phyloP scores from a whole-genome alignment of 2,329 filamentous ascomycete genomes.

The Talaromyces sp. region DNA sequence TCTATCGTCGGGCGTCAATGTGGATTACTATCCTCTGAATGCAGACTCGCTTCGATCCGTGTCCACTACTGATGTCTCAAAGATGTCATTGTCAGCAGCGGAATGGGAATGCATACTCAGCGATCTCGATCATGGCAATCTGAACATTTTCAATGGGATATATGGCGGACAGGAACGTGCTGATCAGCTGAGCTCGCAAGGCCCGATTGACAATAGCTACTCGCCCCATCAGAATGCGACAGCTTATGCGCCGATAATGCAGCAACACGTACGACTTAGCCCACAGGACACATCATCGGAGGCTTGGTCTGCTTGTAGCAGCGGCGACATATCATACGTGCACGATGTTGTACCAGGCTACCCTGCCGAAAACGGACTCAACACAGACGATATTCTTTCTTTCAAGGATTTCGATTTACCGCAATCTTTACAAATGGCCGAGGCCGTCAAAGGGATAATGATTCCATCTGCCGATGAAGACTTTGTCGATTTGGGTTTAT shows the following conservation, averaged over 20 bases:
- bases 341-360: slow-evolving; percentile 55
- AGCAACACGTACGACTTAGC: slow-evolving; percentile 15
- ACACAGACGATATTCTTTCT: not conserved
- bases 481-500: slow-evolving; percentile 31
- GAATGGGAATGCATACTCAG: slow-evolving; percentile 83
- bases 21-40: slow-evolving; percentile 56
- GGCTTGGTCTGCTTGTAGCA: slow-evolving; percentile 38
- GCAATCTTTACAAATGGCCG: slow-evolving; percentile 30
- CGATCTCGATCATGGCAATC: slow-evolving; percentile 72
- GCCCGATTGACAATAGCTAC: slow-evolving; percentile 25
- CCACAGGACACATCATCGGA: slow-evolving; percentile 39
- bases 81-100: slow-evolving; percentile 54
- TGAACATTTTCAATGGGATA: slow-evolving; percentile 67
- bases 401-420: slow-evolving; percentile 20
- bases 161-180: slow-evolving; percentile 44
- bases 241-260: not conserved
- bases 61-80: slow-evolving; percentile 46
- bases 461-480: slow-evolving; percentile 36
- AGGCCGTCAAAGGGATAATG: slow-evolving; percentile 37
- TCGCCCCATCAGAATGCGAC: slow-evolving; percentile 7
- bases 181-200: slow-evolving; percentile 35
- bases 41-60: slow-evolving; percentile 28
- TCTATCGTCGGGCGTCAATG: slow-evolving; percentile 37
- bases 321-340: slow-evolving; percentile 34
- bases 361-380: slow-evolving; percentile 54